A percentile compares a stretch with the other conserved stretches of the same genome.
phyloP scores from a whole-genome alignment of 192 early-diverging fungal genomes.

The Backusella morwellensis region DNA sequence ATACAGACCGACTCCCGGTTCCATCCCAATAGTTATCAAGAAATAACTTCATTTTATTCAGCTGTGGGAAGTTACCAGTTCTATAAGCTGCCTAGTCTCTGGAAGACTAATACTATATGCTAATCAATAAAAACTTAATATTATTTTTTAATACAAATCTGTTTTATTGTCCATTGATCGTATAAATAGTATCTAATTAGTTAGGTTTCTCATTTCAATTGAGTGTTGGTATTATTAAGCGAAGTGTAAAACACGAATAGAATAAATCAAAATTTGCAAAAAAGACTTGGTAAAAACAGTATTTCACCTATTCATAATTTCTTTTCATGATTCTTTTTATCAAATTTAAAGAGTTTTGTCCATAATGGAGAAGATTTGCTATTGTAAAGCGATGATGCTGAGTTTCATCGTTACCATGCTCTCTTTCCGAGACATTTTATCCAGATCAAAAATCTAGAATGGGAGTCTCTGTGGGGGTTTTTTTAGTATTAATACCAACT shows the following conservation, averaged over 20 bases:
- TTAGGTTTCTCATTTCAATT: background rate
- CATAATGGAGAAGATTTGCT: background rate
- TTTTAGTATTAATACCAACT: background rate
- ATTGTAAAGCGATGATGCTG: background rate
- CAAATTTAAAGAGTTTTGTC: background rate
- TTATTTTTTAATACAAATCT: no score
- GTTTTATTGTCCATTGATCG: background rate
- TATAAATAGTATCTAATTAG: background rate
- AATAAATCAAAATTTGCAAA: background rate
- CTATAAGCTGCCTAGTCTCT: background rate
- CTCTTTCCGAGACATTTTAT: background rate
- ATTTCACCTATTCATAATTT: background rate
- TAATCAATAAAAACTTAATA: background rate
- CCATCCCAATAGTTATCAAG: background rate
- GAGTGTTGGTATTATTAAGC: background rate
- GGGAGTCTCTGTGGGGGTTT: background rate
- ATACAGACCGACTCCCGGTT: background rate
- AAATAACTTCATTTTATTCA: background rate
- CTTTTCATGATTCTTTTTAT: background rate
- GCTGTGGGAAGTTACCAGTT: background rate
- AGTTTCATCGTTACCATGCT: background rate
- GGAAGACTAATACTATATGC: background rate
- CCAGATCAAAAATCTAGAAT: background rate
- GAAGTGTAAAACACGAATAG: background rate
- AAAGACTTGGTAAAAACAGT: background rate